A percentile compares a stretch with the other conserved stretches of the same genome.
phyloP scores from a whole-genome alignment of 352 stramenopile genomes.

The Blastocystis sp. region DNA sequence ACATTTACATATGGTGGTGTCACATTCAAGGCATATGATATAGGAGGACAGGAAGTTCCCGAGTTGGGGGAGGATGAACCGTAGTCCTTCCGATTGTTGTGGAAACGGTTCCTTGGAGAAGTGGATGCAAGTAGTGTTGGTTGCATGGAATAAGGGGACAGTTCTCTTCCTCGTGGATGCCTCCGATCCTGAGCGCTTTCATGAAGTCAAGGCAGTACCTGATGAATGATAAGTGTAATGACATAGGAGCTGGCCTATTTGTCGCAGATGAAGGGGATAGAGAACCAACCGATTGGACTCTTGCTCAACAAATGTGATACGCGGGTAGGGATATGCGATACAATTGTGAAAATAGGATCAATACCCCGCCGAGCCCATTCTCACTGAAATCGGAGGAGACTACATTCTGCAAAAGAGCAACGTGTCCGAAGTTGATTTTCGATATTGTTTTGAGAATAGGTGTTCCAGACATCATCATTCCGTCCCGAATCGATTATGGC shows the following conservation, averaged over 20 bases:
- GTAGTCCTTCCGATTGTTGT: slow-evolving; percentile 36
- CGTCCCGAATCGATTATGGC: not conserved
- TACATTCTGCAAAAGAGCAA: not conserved
- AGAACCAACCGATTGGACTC: slow-evolving; percentile 29
- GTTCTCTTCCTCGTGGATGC: slow-evolving; percentile 47
- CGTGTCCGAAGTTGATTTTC: not conserved
- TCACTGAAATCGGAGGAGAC: not conserved
- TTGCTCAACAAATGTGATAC: slow-evolving; percentile 48
- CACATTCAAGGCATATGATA: slow-evolving; percentile 50
- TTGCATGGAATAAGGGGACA: not conserved
- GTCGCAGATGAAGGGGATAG: not conserved
- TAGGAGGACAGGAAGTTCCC: slow-evolving; percentile 22
- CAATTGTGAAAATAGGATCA: slow-evolving; percentile 1
- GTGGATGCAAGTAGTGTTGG: slow-evolving; percentile 17
- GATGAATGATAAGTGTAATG: not conserved
- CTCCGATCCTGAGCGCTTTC: slow-evolving; percentile 13
- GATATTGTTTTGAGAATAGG: not conserved
- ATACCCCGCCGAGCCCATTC: not conserved
- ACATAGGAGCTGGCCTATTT: slow-evolving; percentile 10
- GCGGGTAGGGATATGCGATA: not conserved
- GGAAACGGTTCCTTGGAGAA: slow-evolving; percentile 29
- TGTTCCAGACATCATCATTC: slow-evolving; percentile 39
- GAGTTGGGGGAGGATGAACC: not conserved
- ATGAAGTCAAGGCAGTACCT: slow-evolving; percentile 30
- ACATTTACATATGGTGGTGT: slow-evolving; percentile 33